Base-by-base conservation (phyloP, 495 filamentous ascomycete species). In the Neurospora sp. region DNA sequence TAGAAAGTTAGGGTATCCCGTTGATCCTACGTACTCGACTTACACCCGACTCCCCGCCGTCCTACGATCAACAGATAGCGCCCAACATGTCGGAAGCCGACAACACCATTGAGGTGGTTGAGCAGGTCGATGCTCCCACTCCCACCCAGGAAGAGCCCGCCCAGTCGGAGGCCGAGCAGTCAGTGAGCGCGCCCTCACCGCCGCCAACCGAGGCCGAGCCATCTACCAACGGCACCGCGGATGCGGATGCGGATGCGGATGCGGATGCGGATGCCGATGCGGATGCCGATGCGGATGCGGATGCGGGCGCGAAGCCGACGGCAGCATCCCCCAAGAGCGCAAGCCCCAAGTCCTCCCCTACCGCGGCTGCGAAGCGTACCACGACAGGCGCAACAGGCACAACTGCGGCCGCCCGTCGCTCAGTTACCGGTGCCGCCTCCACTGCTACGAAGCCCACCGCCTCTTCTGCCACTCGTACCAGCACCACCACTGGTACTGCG, bases 1-100 rank as follows among this genome's bases (percentile, higher is more conserved):
- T 3, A 61, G 27, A 17, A 35, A 35, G 53, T 61, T 8, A 61
- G 53, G 6, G 27, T 61, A 61, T 61, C 27, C 27, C 53, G 53
- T 35, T 31, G 53, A 35, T 61, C 14, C 27, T 35, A 27, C 27
- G 27, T 27, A 31, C 53, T 61, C 53, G 27, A 35, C 53, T 61
- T 35, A 61, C 27, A 61, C 53, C 53, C 53, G 53, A 61, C 53
- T 27, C 20, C 48, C 40, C 22, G 37, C 16, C 70, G 48, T 27
- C 44, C 35, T n/a, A 37, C 20, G 8, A n/a, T 41, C 22, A 65
- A 20, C 40, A 37, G 16, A 35, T 70, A 37, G 74, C 72, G 74
- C 72, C 79, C 77, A 79, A 40, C 77, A 85, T 85, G 83, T 84
- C 84, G 73, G 84, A 85, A 76, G 79, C 74, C 74, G 83, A 84